Conservation (phyloP, 176 grass and related monocot genomes). For the Bromus sterilis region DNA sequence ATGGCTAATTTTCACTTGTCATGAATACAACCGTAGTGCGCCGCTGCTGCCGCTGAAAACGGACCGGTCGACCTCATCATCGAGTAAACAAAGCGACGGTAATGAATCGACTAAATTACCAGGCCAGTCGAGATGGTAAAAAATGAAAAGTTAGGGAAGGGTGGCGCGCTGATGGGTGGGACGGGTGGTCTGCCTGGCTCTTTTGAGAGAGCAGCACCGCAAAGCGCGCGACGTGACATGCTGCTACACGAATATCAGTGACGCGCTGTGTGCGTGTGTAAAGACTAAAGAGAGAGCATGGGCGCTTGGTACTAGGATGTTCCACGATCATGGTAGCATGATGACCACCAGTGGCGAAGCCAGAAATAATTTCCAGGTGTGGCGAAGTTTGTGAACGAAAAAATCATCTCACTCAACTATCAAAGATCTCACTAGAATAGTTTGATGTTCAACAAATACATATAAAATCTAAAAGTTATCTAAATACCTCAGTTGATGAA, state of each 20-base stretch:
- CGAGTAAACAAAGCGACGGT: neutral
- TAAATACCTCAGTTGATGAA: too few species aligned
- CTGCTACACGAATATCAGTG: neutral
- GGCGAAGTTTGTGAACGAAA: too few species aligned
- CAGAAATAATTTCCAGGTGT: too few species aligned
- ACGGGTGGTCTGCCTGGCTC: neutral
- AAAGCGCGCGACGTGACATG: constrained; percentile 22
- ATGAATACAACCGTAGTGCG: neutral
- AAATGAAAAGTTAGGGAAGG: neutral
- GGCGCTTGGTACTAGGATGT: constrained; percentile 1
- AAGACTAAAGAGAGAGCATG: neutral
- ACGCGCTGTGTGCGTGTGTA: neutral
- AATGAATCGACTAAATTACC: neutral
- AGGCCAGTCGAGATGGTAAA: neutral
- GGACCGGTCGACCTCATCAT: neutral
- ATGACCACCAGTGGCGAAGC: too few species aligned
- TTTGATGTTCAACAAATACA: too few species aligned
- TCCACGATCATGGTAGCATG: constrained; percentile 1
- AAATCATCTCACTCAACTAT: too few species aligned
- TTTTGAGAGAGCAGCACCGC: constrained; percentile 24
- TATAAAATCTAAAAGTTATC: too few species aligned
- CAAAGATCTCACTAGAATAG: too few species aligned
- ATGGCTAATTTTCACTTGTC: neutral
- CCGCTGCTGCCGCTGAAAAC: neutral
- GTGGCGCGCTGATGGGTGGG: too few species aligned